A percentile compares a stretch with the other conserved stretches of the same genome.
phyloP scores from a whole-genome alignment of 169 alveolate genomes.

The Cryptosporidium sp. region DNA sequence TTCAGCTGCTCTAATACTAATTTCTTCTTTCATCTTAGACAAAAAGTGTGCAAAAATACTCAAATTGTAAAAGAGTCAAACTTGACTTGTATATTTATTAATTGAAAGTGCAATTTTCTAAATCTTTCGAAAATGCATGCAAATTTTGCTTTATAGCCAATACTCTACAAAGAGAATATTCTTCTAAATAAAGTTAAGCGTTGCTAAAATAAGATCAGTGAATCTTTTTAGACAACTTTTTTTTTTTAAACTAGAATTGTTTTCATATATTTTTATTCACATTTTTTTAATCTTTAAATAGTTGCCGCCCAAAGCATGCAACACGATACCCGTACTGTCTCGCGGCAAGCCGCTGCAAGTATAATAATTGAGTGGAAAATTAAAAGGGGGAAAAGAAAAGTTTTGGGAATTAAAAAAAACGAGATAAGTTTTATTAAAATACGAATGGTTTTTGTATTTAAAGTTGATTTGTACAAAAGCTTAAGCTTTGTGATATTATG shows the following conservation, averaged over 20 bases:
- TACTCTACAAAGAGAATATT: background rate
- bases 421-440: no score
- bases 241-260: background rate
- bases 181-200: background rate
- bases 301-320: conserved; percentile 59
- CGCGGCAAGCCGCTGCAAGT: background rate
- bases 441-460: no score
- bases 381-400: background rate
- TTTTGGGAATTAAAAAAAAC: background rate
- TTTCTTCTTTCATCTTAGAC: background rate
- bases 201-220: background rate
- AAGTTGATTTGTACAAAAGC: no score
- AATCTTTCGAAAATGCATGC: background rate
- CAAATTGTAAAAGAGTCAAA: background rate
- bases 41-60: background rate
- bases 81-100: background rate
- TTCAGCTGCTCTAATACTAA: conserved; percentile 17
- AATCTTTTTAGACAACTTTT: background rate
- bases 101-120: background rate
- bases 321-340: conserved; percentile 70
- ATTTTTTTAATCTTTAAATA: conserved; percentile 12
- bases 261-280: background rate
- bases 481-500: no score
- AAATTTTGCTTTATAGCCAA: background rate
- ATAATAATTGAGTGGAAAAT: background rate